Evolutionary conservation across 2,329 filamentous ascomycete genomes (phyloP), one percentile per base, ranked within the genome.

Genomic region (Aspergillus sp.): DNA sequence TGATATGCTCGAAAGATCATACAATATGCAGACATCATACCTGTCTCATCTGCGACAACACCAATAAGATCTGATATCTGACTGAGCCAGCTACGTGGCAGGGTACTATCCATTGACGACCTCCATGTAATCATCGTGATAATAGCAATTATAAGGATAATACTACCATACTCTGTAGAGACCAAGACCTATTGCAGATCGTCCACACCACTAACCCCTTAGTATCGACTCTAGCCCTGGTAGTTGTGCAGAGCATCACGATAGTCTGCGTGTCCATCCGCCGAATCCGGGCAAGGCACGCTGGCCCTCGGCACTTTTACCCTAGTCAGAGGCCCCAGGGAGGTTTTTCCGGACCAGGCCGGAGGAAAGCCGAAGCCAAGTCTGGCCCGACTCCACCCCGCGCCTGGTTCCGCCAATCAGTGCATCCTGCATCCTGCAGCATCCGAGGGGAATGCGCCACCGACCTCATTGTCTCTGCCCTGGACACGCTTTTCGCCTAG

Each of bases 321-420:
- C 48, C 42, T 32, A 20, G 45, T 19, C 25, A 29, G 3, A 29
- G 25, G 25, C 19, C 29, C 20, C 20, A 63, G 62, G 49, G 50
- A 46, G 38, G 46, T 55, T 55, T 56, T 68, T 67, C 64, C 65
- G 65, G 58, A 36, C 55, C 53, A 34, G 42, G 38, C 45, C 46
- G 52, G 46, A 53, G 53, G 58, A 64, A 68, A 65, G 59, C 60
- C 62, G 38, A 51, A 41, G n/a, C 32, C 38, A 50, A 49, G 44
- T 55, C 43, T 53, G 43, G 32, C 51, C 49, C 21, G 16, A 2
- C 21, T 32, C 45, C 36, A 19, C 38, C 13, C 13, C 19, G 11
- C n/a, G n/a, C n/a, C 34, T 20, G 19, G 9, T 21, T 14, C 14
- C 23, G 16, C 51, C 45, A 60, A 53, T 52, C 47, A 51, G 10